A percentile compares a stretch with the other conserved stretches of the same genome.
Evolutionary conservation across 2,329 filamentous ascomycete genomes (phyloP).

Genomic region (Colletotrichum theobromicola): DNA sequence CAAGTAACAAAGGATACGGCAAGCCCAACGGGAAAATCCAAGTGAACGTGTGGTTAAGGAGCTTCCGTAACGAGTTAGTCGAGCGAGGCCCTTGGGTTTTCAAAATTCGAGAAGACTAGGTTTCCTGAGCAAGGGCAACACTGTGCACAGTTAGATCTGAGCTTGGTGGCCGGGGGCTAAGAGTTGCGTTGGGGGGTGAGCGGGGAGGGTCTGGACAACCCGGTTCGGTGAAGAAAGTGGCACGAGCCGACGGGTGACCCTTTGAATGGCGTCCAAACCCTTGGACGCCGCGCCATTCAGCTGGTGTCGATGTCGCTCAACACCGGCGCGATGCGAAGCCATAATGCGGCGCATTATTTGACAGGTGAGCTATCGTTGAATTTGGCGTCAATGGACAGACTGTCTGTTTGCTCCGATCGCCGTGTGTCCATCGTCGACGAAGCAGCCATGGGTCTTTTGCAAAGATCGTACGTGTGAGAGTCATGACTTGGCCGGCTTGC

Average conservation of each 20-base stretch:
- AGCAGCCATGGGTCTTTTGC: background rate
- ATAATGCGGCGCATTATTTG: background rate
- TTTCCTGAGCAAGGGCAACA: background rate
- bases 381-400: background rate
- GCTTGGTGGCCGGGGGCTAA: constrained; percentile 1
- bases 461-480: background rate
- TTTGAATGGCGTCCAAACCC: background rate
- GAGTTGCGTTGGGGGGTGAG: background rate
- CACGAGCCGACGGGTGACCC: background rate
- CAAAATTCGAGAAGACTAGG: constrained; percentile 7
- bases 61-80: background rate
- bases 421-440: background rate
- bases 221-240: constrained; percentile 11
- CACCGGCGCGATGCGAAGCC: background rate
- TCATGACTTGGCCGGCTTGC: background rate
- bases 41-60: background rate
- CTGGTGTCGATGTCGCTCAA: background rate
- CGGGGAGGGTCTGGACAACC: background rate
- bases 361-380: background rate
- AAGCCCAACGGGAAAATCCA: background rate
- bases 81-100: background rate
- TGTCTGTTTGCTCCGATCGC: background rate
- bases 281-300: background rate
- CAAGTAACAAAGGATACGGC: background rate
- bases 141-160: background rate